Evolutionary conservation across 495 filamentous ascomycete genomes (phyloP), one percentile per base, ranked within the genome.

Genomic region (Aspergillus cristatus): DNA sequence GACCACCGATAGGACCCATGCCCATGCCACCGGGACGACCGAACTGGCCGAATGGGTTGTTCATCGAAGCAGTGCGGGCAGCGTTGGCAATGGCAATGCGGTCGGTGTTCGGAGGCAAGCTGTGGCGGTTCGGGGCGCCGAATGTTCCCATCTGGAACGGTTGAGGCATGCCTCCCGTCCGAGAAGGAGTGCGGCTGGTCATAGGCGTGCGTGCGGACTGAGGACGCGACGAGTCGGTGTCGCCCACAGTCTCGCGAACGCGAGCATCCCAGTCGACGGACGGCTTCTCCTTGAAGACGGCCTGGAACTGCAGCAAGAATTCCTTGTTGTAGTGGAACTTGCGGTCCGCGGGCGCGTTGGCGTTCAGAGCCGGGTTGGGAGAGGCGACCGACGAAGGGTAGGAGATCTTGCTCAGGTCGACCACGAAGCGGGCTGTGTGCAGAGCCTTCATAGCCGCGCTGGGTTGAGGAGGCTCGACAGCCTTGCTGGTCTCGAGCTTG

Each of bases 221-320:
- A 28, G 86, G 77, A 11, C 84, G 80, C 7, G 72, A 72, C 13
- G 76, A 72, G 36, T 86, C 82, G 42, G 74, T 75, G 40, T 83
- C 88, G 39, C 89, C 87, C 28, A 99, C 77, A 17, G 80, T 83
- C 53, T 95, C 81, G 22, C 72, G 86, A 46, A 98, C 72, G 45
- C 86, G 86, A 34, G 72, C 62, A 38, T 88, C 81, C 78, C 94
- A 98, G 48, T 96, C 88, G 11, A 85, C 46, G 2, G 86, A 89
- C 7, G 91, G 91, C 61, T 96, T 94, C 62, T 98, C 91, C 38
- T 81, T 91, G 64, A 94, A 99, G 2, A 87, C 84, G 36, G 68
- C 65, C 67, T 96, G 81, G 72, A 99, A 99, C 54, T 99, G 93
- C n/a, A 97, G 70, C 60, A 99, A 67, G 72, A 99, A 99, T 34